Evolutionary conservation across 2,329 filamentous ascomycete genomes (phyloP).

Genomic region (Arthrobotrys pseudoclavata): DNA sequence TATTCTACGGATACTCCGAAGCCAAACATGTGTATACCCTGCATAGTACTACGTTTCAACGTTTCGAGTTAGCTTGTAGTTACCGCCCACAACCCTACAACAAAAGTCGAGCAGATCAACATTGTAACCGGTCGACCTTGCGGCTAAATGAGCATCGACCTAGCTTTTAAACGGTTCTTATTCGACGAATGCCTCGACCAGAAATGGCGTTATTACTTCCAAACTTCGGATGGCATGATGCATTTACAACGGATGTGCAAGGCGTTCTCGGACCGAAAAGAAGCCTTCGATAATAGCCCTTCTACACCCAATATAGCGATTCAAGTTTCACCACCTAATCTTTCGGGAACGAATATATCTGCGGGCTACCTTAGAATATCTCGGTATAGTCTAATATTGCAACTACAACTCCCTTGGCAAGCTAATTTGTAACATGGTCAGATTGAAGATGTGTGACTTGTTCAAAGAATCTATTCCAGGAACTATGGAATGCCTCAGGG

Average conservation of each 20-base stretch:
- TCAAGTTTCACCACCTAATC: constrained; percentile 38
- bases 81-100: constrained; percentile 15
- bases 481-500: constrained; percentile 42
- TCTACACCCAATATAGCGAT: constrained; percentile 37
- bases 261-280: constrained; percentile 45
- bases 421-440: background rate
- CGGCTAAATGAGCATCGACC: constrained; percentile 50
- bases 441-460: constrained; percentile 35
- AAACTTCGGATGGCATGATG: constrained; percentile 18
- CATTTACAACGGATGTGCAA: constrained; percentile 54
- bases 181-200: constrained; percentile 41
- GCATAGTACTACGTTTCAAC: too few relatives aligned
- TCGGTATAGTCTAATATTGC: constrained; percentile 12
- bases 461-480: constrained; percentile 36
- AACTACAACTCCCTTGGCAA: background rate
- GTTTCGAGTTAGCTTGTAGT: too few relatives aligned
- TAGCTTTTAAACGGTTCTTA: constrained; percentile 45
- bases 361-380: constrained; percentile 40
- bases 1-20: too few relatives aligned
- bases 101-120: constrained; percentile 47
- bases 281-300: constrained; percentile 42
- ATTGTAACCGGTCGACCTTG: constrained; percentile 47
- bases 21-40: too few relatives aligned
- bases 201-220: constrained; percentile 21
- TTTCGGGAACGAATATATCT: constrained; percentile 20